Conservation (phyloP, 2,329 filamentous ascomycete genomes). For the Epichloe bromicola region DNA sequence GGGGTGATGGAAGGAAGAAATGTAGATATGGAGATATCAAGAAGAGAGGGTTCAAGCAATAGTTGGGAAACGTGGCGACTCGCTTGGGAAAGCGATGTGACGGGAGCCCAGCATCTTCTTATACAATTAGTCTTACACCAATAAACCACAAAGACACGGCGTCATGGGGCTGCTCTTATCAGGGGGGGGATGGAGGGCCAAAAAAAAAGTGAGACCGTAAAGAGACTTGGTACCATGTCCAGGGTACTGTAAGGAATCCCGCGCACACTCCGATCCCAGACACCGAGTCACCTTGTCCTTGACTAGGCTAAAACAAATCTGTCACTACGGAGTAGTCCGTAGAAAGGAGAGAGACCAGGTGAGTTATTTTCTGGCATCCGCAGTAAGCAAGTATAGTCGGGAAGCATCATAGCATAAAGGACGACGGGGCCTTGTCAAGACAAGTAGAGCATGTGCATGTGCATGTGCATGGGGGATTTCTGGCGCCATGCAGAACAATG, state of each 20-base stretch:
- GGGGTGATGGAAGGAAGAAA: no score
- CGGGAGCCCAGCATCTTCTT: background rate
- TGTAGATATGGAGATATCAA: background rate
- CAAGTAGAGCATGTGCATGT: background rate
- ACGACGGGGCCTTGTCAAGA: background rate
- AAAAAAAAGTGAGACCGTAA: background rate
- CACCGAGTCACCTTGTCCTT: background rate
- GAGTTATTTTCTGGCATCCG: slow-evolving; percentile 2
- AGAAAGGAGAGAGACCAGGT: background rate
- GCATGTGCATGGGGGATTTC: background rate
- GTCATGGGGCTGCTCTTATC: background rate
- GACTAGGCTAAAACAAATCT: background rate
- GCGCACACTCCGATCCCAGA: background rate
- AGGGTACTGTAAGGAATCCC: background rate
- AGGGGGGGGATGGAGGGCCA: background rate
- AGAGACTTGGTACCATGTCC: background rate
- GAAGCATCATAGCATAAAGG: background rate
- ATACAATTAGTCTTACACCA: background rate
- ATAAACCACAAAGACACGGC: background rate
- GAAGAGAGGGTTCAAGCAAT: background rate
- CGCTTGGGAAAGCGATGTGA: background rate
- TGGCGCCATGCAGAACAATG: background rate
- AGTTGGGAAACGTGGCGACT: no score
- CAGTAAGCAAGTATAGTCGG: background rate
- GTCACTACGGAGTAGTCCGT: background rate